phyloP scores from a whole-genome alignment of 2,329 filamentous ascomycete genomes.

The Fonsecaea pedrosoi region DNA sequence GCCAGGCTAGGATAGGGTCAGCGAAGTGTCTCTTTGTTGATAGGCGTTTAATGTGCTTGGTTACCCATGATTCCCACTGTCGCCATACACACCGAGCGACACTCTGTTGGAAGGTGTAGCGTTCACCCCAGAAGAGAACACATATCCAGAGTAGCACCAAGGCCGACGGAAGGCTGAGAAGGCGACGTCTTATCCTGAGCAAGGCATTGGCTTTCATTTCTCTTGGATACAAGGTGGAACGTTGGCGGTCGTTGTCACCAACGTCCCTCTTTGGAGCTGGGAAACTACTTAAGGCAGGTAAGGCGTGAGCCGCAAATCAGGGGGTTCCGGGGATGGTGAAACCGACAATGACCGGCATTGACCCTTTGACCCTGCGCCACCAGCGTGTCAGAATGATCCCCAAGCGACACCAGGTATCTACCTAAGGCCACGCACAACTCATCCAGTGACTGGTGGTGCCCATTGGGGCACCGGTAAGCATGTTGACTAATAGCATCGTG shows the following conservation, averaged over 20 bases:
- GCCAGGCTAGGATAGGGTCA: constrained; percentile 64
- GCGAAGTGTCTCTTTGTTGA: background rate
- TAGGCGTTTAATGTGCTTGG: constrained; percentile 35
- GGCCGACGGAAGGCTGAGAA: constrained; percentile 43
- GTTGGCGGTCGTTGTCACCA: constrained; percentile 18
- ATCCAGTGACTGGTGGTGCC: background rate
- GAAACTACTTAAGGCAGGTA: constrained; percentile 10
- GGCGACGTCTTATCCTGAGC: constrained; percentile 26
- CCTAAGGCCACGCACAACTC: background rate
- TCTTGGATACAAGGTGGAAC: constrained; percentile 12
- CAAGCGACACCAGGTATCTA: background rate
- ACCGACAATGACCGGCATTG: background rate
- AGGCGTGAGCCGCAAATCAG: constrained; percentile 11
- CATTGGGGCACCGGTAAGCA: background rate
- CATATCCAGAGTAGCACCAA: constrained; percentile 77
- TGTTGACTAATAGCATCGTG: constrained; percentile 1
- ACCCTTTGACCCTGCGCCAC: background rate
- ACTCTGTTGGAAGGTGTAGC: constrained; percentile 73
- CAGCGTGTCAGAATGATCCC: background rate
- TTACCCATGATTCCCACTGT: constrained; percentile 91
- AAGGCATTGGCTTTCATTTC: constrained; percentile 31
- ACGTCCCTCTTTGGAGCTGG: constrained; percentile 1
- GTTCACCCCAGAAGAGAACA: constrained; percentile 83
- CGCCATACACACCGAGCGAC: constrained; percentile 79
- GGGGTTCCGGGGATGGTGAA: background rate